phyloP scores from a whole-genome alignment of 2,329 filamentous ascomycete genomes.

The Calonectria naviculata region DNA sequence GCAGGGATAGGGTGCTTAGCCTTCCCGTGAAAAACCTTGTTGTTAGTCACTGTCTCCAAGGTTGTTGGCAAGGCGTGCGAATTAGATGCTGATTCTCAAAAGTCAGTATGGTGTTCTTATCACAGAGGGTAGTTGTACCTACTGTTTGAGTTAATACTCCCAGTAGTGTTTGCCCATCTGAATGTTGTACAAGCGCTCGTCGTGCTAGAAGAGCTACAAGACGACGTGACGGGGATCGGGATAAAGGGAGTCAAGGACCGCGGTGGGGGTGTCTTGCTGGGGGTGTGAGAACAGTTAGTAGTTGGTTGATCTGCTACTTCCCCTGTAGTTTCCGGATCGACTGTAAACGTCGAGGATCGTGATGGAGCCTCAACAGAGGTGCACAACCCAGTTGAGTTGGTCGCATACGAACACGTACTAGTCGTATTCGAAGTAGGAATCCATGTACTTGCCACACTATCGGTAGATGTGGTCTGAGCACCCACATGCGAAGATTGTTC shows the following conservation, averaged over 20 bases:
- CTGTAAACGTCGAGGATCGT: conserved; percentile 29
- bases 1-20: conserved; percentile 33
- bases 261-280: not conserved
- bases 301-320: conserved; percentile 1
- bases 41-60: conserved; percentile 33
- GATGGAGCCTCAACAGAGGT: conserved; percentile 14
- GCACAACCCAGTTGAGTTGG: conserved; percentile 24
- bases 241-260: conserved; percentile 22
- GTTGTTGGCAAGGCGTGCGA: conserved; percentile 29
- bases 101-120: conserved; percentile 1
- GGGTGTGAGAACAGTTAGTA: conserved; percentile 26
- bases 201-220: conserved; percentile 38
- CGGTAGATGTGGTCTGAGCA: conserved; percentile 16
- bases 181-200: conserved; percentile 25
- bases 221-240: conserved; percentile 23
- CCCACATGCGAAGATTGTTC: conserved; percentile 6
- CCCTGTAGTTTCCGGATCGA: not conserved
- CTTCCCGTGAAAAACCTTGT: conserved; percentile 4
- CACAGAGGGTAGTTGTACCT: conserved; percentile 3
- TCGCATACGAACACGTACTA: conserved; percentile 6
- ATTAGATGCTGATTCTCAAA: conserved; percentile 2
- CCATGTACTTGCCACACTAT: conserved; percentile 1
- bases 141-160: conserved; percentile 26
- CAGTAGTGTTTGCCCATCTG: conserved; percentile 32
- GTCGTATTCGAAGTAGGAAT: conserved; percentile 21